Evolutionary conservation across 2,329 filamentous ascomycete species (phyloP).

Genomic region (Beauveria sp.): DNA sequence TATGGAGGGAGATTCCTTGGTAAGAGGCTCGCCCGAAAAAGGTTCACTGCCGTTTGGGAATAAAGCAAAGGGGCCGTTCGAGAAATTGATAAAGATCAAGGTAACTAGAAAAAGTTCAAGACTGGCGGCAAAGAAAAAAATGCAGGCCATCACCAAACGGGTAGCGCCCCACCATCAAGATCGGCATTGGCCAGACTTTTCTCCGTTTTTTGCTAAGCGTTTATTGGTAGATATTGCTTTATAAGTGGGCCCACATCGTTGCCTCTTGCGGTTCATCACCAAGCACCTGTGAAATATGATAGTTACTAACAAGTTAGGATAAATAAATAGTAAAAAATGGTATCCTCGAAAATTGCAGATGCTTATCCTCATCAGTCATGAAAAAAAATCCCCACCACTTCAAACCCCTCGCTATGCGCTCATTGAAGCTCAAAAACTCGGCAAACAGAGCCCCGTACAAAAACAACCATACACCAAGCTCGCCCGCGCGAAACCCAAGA

Average conservation of each 20-base stretch:
- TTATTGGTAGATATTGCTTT: not conserved
- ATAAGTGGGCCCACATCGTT: not conserved
- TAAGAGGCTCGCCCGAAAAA: constrained; percentile 31
- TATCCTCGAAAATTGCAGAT: constrained; percentile 3
- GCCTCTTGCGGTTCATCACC: not conserved
- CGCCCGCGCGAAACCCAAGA: not conserved
- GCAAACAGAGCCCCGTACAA: not conserved
- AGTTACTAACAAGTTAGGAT: not conserved
- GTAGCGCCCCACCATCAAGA: not conserved
- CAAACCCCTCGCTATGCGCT: constrained; percentile 2
- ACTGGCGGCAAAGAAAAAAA: constrained; percentile 8
- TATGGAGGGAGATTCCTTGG: constrained; percentile 7
- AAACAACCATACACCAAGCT: not conserved
- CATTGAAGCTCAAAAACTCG: not conserved
- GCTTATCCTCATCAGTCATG: constrained; percentile 3
- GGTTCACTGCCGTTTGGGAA: constrained; percentile 46
- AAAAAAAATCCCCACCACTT: not conserved
- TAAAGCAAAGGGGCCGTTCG: constrained; percentile 9
- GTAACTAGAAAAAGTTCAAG: not conserved
- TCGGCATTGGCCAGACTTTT: constrained; percentile 4
- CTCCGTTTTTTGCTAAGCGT: not conserved
- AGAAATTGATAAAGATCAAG: constrained; percentile 10
- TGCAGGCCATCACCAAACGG: not conserved
- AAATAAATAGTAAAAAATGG: not conserved
- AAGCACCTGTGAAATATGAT: too few relatives aligned